Evolutionary conservation across 2,329 filamentous ascomycete species (phyloP).

Genomic region (Xylariaceae sp.): DNA sequence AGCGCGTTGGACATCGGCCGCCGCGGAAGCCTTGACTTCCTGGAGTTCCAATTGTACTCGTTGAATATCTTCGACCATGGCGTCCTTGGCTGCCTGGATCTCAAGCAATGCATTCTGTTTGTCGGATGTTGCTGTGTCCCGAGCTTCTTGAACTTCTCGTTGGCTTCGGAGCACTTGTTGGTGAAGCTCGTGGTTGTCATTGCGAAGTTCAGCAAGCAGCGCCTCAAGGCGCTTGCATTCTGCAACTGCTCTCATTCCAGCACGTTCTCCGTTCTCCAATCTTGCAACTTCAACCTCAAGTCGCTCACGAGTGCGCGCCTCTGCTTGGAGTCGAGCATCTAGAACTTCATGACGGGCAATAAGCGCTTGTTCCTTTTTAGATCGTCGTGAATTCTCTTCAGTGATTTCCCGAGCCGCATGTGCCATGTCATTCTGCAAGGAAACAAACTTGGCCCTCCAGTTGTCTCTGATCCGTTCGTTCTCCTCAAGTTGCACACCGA

Average conservation of each 20-base stretch:
- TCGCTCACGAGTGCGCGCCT: slow-evolving; percentile 63
- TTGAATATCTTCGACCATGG: slow-evolving; percentile 9
- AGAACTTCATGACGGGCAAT: slow-evolving; percentile 75
- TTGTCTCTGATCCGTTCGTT: slow-evolving; percentile 77
- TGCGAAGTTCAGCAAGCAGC: slow-evolving; percentile 51
- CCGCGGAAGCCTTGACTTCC: slow-evolving; percentile 73
- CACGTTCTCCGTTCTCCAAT: slow-evolving; percentile 57
- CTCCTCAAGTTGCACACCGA: slow-evolving; percentile 76
- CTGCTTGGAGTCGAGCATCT: slow-evolving; percentile 69
- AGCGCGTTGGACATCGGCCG: slow-evolving; percentile 28
- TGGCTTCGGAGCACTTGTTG: slow-evolving; percentile 63
- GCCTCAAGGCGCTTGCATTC: slow-evolving; percentile 57
- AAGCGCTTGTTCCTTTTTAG: slow-evolving; percentile 72
- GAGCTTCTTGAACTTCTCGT: slow-evolving; percentile 77
- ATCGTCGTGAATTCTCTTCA: slow-evolving; percentile 73
- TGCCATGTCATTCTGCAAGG: slow-evolving; percentile 82
- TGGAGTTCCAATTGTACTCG: slow-evolving; percentile 75
- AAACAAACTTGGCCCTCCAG: slow-evolving; percentile 78
- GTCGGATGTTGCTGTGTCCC: slow-evolving; percentile 60
- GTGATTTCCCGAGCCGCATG: slow-evolving; percentile 71
- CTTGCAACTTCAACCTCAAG: slow-evolving; percentile 62
- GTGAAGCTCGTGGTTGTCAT: slow-evolving; percentile 68
- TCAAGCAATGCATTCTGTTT: slow-evolving; percentile 11
- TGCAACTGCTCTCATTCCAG: slow-evolving; percentile 57
- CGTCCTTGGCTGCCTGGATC: slow-evolving; percentile 10